These are phyloP conservation scores for Flaveria bidentis DNA, from an alignment of 129 eudicot species.

Conservation along the genomic window DNA sequence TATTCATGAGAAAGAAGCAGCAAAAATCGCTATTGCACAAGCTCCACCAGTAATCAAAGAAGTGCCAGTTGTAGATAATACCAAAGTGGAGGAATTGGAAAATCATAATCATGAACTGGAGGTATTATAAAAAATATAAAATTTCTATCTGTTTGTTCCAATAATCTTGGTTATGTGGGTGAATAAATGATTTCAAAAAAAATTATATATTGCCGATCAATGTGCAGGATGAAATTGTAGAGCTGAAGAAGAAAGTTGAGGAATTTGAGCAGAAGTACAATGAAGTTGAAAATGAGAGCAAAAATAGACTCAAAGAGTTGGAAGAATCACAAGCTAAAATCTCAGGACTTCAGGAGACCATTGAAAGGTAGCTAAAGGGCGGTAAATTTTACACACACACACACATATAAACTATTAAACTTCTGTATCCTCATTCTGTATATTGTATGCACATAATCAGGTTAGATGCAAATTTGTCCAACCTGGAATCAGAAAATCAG, in stretches of 20 bases:
- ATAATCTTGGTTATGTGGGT: not conserved
- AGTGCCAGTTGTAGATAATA: constrained; percentile 70
- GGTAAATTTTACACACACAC: not conserved
- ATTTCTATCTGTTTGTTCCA: not conserved
- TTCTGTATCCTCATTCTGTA: constrained; percentile 26
- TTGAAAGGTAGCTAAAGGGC: constrained; percentile 56
- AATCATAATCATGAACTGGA: constrained; percentile 63
- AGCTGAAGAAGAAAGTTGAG: constrained; percentile 65
- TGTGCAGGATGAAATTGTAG: constrained; percentile 63
- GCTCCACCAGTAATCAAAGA: constrained; percentile 96
- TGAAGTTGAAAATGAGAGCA: constrained; percentile 63
- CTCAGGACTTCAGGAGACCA: constrained; percentile 68
- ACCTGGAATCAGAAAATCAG: constrained; percentile 95
- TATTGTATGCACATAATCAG: constrained; percentile 48
- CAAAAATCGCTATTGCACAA: constrained; percentile 87
- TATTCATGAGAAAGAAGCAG: constrained; percentile 84
- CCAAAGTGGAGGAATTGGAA: constrained; percentile 70
- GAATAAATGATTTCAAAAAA: not conserved
- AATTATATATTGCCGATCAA: constrained; percentile 10
- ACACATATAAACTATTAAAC: not conserved
- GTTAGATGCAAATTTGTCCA: constrained; percentile 75
- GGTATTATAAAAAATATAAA: constrained; percentile 45
- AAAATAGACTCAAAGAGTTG: constrained; percentile 54
- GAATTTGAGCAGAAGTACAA: constrained; percentile 61
- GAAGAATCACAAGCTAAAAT: constrained; percentile 71